Conservation (phyloP, 2,329 filamentous ascomycete genomes). For the Diaporthe vexans region DNA sequence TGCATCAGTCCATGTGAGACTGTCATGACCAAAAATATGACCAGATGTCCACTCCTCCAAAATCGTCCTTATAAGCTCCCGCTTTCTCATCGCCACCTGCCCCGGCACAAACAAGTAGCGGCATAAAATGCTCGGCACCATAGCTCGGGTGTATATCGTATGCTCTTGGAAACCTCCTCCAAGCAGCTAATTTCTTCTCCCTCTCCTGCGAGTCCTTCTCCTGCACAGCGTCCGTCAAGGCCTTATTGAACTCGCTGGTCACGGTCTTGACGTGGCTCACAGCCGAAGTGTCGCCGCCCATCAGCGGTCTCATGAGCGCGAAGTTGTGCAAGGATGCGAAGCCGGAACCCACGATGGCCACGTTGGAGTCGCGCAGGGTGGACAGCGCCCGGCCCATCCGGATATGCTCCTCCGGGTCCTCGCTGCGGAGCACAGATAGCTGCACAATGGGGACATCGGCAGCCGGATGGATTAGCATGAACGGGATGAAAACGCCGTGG, state of each 20-base stretch:
- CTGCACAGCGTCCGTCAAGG: slow-evolving; percentile 57
- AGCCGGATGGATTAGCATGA: slow-evolving; percentile 66
- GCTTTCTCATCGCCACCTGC: slow-evolving; percentile 33
- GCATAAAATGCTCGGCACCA: slow-evolving; percentile 72
- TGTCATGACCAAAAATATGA: slow-evolving; percentile 33
- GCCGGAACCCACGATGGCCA: slow-evolving; percentile 73
- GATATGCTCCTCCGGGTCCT: slow-evolving; percentile 63
- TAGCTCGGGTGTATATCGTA: slow-evolving; percentile 67
- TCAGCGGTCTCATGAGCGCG: slow-evolving; percentile 58
- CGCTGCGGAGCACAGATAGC: slow-evolving; percentile 66
- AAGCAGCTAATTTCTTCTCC: slow-evolving; percentile 57
- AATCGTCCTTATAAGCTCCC: slow-evolving; percentile 30
- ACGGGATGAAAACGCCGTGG: slow-evolving; percentile 72
- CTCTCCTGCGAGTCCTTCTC: slow-evolving; percentile 53
- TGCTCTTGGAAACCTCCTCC: slow-evolving; percentile 62
- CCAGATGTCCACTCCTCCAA: slow-evolving; percentile 19
- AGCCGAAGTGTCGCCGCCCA: slow-evolving; percentile 43
- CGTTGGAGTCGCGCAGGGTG: slow-evolving; percentile 63
- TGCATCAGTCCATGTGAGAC: background rate
- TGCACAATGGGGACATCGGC: slow-evolving; percentile 70
- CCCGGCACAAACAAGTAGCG: slow-evolving; percentile 61
- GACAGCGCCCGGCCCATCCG: slow-evolving; percentile 67
- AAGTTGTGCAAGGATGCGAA: slow-evolving; percentile 72
- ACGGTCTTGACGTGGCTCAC: slow-evolving; percentile 46
- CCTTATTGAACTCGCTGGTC: slow-evolving; percentile 60